phyloP scores from a whole-genome alignment of 1,284 basidiomycete species.

The Rhizoctonia solani region DNA sequence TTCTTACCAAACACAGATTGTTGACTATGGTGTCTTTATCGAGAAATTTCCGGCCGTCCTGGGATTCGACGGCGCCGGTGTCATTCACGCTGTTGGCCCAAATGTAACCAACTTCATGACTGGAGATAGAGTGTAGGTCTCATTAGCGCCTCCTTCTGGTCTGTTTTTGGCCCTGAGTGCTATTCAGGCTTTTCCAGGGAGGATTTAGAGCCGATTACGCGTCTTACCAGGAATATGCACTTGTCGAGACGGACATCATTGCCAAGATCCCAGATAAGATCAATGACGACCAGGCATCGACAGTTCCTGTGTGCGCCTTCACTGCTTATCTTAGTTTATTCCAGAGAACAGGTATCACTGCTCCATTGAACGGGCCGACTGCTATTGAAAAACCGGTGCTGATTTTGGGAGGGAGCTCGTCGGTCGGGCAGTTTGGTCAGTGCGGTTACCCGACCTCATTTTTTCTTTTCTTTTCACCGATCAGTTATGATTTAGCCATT shows the following conservation, averaged over 20 bases:
- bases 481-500: constrained; percentile 19
- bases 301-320: background rate
- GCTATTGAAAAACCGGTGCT: constrained; percentile 18
- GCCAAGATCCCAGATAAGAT: constrained; percentile 12
- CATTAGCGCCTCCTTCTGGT: background rate
- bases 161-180: background rate
- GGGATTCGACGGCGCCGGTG: constrained; percentile 29
- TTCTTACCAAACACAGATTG: background rate
- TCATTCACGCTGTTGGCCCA: constrained; percentile 10
- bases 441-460: background rate
- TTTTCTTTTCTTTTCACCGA: background rate
- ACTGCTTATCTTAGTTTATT: constrained; percentile 22
- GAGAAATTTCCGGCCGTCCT: constrained; percentile 17
- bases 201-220: background rate
- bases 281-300: constrained; percentile 19
- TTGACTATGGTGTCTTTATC: background rate
- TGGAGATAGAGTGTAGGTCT: constrained; percentile 36
- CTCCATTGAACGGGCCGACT: constrained; percentile 12
- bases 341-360: constrained; percentile 25
- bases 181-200: constrained; percentile 10
- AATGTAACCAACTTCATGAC: constrained; percentile 7
- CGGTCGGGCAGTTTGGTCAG: constrained; percentile 26
- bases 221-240: constrained; percentile 3
- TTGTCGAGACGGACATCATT: background rate
- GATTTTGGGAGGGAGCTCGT: constrained; percentile 35